These are phyloP conservation scores for Colletotrichum sp. DNA, from an alignment of 2,329 filamentous ascomycete species.

Conservation along the genomic window DNA sequence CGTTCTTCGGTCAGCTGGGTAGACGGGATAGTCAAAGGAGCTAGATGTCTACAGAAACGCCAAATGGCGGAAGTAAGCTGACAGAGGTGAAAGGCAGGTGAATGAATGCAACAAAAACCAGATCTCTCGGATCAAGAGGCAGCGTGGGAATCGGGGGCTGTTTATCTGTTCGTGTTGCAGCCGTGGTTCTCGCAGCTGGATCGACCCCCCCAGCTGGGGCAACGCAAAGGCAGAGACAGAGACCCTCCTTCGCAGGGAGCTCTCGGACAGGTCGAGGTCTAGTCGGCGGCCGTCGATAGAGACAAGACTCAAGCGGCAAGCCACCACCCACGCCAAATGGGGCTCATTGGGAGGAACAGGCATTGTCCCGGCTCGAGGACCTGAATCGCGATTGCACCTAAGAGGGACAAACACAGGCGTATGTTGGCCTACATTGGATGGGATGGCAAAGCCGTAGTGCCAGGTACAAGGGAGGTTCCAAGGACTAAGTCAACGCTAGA, in stretches of 20 bases:
- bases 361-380: neutral
- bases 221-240: neutral
- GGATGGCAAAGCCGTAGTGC: neutral
- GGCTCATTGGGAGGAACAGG: neutral
- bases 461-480: conserved; percentile 14
- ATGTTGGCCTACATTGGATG: neutral
- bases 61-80: neutral
- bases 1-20: neutral
- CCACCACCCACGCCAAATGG: neutral
- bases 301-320: conserved; percentile 9
- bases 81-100: neutral
- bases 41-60: neutral
- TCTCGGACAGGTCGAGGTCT: conserved; percentile 1
- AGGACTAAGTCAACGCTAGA: conserved; percentile 2
- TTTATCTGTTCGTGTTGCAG: neutral
- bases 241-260: neutral
- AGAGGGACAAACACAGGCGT: neutral
- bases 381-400: neutral
- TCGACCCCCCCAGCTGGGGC: neutral
- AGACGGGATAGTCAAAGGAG: neutral
- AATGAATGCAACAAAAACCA: neutral
- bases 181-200: neutral
- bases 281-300: neutral
- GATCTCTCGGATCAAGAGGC: neutral
- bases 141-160: neutral